Percentiles rank a stretch among this genome's conserved stretches.
phyloP scores from a whole-genome alignment of 331 rosid species.

The Spiraea crenata region DNA sequence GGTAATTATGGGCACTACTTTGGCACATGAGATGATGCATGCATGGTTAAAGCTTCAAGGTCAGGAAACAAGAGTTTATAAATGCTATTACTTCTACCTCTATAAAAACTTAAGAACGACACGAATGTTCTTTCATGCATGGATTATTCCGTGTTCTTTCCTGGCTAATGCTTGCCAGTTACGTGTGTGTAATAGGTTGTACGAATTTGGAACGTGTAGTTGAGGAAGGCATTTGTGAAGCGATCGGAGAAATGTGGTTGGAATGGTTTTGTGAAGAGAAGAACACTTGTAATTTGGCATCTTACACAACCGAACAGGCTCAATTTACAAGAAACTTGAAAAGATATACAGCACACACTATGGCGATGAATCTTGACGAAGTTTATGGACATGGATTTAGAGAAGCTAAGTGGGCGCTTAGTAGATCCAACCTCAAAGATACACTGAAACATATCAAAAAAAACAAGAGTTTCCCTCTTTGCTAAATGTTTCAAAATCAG shows the following conservation, averaged over 20 bases:
- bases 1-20: not conserved
- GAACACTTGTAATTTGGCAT: not conserved
- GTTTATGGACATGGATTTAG: not conserved
- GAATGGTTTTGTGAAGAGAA: not conserved
- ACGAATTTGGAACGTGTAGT: not conserved
- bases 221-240: conserved; percentile 3
- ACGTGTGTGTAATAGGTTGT: not conserved
- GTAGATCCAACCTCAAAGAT: not conserved
- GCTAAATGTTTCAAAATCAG: no score
- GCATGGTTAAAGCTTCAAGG: not conserved
- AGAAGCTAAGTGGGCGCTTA: not conserved
- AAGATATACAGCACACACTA: not conserved
- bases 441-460: not conserved
- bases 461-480: not conserved
- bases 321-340: not conserved
- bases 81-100: no score
- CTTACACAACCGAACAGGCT: not conserved
- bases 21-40: conserved; percentile 20
- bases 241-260: not conserved
- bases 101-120: no score
- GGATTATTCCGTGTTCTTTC: no score
- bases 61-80: not conserved
- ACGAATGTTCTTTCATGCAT: no score
- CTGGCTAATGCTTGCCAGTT: no score
- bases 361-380: no score